These are phyloP conservation scores for Polymyxa betae DNA, from an alignment of 208 protist genomes.

Conservation along the genomic window DNA sequence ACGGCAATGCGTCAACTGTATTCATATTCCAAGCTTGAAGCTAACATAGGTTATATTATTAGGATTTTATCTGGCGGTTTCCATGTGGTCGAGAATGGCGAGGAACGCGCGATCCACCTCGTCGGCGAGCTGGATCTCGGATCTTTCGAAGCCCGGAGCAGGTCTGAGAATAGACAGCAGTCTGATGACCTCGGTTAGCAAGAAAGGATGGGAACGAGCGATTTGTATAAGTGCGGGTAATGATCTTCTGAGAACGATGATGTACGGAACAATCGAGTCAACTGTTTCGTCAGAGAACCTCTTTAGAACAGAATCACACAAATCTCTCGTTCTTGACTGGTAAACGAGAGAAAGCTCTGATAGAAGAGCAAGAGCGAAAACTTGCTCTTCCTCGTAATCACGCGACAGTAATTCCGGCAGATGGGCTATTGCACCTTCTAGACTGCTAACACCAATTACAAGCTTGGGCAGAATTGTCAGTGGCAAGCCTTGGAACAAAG, in stretches of 20 bases:
- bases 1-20: too few species aligned
- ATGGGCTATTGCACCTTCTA: background rate
- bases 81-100: too few species aligned
- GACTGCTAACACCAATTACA: background rate
- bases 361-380: background rate
- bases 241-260: background rate
- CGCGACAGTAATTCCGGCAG: background rate
- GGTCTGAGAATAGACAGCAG: background rate
- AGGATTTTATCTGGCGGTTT: too few species aligned
- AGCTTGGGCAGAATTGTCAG: background rate
- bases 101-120: background rate
- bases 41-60: too few species aligned
- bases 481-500: background rate
- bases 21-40: too few species aligned
- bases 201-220: background rate
- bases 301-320: background rate
- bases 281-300: background rate
- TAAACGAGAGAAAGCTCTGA: background rate
- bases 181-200: background rate
- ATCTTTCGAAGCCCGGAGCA: background rate
- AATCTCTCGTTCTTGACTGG: background rate
- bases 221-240: background rate
- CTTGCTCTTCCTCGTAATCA: background rate
- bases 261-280: background rate
- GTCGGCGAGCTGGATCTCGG: background rate